A percentile compares a stretch with the other conserved stretches of the same genome.
These are phyloP conservation scores for Phialocephala sp. DNA, from an alignment of 2,329 filamentous ascomycete species.

Conservation along the genomic window DNA sequence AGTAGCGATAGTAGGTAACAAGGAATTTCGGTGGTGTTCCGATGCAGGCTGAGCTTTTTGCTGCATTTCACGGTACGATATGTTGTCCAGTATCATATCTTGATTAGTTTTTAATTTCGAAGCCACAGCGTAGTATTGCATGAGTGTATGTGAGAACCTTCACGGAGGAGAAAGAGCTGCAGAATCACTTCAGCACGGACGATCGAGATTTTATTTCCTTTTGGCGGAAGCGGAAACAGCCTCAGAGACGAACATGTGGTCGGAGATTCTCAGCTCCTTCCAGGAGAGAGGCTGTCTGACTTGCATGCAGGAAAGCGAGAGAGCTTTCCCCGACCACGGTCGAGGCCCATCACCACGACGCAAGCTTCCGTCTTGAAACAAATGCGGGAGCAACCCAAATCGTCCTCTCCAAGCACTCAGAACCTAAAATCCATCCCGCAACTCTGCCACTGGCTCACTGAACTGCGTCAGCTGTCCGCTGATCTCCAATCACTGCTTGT, in stretches of 20 bases:
- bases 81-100: neutral
- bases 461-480: neutral
- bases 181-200: neutral
- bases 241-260: neutral
- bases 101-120: neutral
- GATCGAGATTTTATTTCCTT: neutral
- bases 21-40: neutral
- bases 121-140: slow-evolving; percentile 8
- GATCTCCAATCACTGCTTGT: neutral
- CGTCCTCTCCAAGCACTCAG: no score
- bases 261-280: neutral
- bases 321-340: neutral
- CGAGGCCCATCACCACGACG: no score
- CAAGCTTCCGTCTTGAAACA: no score
- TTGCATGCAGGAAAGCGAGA: neutral
- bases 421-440: no score
- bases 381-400: no score
- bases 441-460: no score
- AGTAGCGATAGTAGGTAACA: neutral
- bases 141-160: neutral
- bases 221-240: neutral
- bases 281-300: neutral
- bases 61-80: neutral
- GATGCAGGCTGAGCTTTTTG: neutral
- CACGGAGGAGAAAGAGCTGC: neutral